phyloP scores from a whole-genome alignment of 495 filamentous ascomycete species.

The Penicillium cataractarum region DNA sequence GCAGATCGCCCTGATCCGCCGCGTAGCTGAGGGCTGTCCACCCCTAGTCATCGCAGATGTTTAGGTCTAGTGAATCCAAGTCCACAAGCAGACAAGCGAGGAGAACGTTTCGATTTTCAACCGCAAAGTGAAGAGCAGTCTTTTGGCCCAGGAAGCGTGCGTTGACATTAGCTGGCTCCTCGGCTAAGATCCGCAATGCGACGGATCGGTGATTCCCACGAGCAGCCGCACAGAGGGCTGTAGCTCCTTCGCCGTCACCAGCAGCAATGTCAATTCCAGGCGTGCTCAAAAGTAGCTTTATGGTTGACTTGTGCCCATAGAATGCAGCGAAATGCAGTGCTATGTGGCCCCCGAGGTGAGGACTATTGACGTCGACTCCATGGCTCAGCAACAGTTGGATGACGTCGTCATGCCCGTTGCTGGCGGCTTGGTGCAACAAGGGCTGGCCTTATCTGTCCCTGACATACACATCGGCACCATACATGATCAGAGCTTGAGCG shows the following conservation, averaged over 20 bases:
- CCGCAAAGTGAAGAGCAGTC: constrained; percentile 2
- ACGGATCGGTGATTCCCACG: background rate
- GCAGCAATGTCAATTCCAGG: background rate
- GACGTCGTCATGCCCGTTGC: background rate
- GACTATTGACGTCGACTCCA: background rate
- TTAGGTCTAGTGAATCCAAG: background rate
- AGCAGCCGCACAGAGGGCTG: background rate
- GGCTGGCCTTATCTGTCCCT: background rate
- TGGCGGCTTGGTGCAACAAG: background rate
- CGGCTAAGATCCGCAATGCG: background rate
- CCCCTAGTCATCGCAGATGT: background rate
- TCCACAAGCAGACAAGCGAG: background rate
- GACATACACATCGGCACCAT: background rate
- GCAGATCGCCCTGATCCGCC: no score
- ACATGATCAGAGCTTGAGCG: background rate
- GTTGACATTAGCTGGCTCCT: background rate
- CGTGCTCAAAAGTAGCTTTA: background rate
- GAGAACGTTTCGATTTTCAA: background rate
- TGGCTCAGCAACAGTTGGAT: background rate
- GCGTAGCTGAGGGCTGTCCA: no score
- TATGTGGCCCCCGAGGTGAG: background rate
- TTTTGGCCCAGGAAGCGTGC: background rate
- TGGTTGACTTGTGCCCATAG: background rate
- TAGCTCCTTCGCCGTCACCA: background rate
- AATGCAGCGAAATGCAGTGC: background rate